Base-by-base conservation (phyloP, 345 rosid species). In the Rhodamnia rubescens region DNA sequence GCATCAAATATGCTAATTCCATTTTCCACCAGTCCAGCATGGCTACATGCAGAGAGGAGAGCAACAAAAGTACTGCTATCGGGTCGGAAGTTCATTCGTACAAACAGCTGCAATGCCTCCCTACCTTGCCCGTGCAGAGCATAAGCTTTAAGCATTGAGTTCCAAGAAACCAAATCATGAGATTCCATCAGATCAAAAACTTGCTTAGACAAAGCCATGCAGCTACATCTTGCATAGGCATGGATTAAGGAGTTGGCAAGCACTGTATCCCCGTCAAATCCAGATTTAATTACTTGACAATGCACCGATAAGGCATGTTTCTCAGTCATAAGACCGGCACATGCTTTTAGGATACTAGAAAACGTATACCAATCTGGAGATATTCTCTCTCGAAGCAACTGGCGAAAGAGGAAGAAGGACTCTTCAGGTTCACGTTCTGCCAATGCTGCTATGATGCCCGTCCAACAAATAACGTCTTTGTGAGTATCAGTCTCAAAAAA, bases 31-130 rank as follows among this genome's bases (percentile, higher is more conserved):
- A 92, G 88, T 78, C 98, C 99, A 85, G 94, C 91, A 86, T 96
- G 99, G 90, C 99, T 94, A 83, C 96, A 96, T 80, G 98, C 98
- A 20, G 94, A 92, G 81, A 96, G 96, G 82, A 96, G 90, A 24
- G 98, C 92, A 75, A 96, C 92, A 85, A 94, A 92, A 53, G 99
- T 95, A 3, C 96, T 90, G 87, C 96, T 88, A 91, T 94, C 98
- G 0, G 99, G 95, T 64, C 57, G 88, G 59, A 92, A 84, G 85
- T 93, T 89, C 98, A 95, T 96, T 87, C 86, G 82, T 16, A 84
- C 82, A 86, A 92, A 96, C 51, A 96, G 94, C 51, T 61, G 86
- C 82, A 94, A 88, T 51, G 95, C 94, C 83, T 94, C 95, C 86
- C 89, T 90, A 81, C 92, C 97, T 90, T 91, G 92, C 56, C 98